These are phyloP conservation scores for Rhizopus sp. DNA, from an alignment of 371 early-diverging fungal genomes.

Conservation along the genomic window DNA sequence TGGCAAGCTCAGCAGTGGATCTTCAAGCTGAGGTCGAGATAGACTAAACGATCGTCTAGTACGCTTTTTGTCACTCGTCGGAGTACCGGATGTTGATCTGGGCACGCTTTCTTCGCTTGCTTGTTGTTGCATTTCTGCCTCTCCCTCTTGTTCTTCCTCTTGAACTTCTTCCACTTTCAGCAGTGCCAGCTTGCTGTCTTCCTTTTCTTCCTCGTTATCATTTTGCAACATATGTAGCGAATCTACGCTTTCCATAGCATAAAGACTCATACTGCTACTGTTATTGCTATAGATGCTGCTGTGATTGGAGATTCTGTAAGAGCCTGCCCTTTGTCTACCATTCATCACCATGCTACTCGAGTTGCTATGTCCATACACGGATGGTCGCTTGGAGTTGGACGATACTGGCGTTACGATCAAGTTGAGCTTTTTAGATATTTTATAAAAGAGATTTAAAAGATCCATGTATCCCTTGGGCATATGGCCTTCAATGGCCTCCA, in stretches of 20 bases:
- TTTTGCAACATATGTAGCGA: neutral
- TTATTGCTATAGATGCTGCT: conserved; percentile 4
- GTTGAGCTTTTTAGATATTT: conserved; percentile 42
- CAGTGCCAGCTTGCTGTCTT: neutral
- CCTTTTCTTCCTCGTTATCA: neutral
- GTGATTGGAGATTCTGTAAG: neutral
- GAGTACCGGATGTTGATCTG: no score
- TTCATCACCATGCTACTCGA: neutral
- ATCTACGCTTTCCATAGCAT: conserved; percentile 8
- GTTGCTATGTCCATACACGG: neutral
- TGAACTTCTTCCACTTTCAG: neutral
- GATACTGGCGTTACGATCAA: neutral
- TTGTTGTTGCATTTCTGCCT: conserved; percentile 2
- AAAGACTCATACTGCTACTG: conserved; percentile 5
- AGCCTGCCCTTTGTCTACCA: neutral
- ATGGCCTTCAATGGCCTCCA: conserved; percentile 43
- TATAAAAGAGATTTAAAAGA: conserved; percentile 64
- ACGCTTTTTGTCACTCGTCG: neutral
- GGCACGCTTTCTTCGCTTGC: neutral
- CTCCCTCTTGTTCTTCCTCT: conserved; percentile 1
- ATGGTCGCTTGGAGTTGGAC: neutral
- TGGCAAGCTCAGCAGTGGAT: conserved; percentile 19
- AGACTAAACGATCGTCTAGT: conserved; percentile 9
- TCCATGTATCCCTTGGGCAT: conserved; percentile 52
- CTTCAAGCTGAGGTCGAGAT: conserved; percentile 10